Evolutionary conservation across 2,329 filamentous ascomycete species (phyloP).

Genomic region (Talaromyces sp.): DNA sequence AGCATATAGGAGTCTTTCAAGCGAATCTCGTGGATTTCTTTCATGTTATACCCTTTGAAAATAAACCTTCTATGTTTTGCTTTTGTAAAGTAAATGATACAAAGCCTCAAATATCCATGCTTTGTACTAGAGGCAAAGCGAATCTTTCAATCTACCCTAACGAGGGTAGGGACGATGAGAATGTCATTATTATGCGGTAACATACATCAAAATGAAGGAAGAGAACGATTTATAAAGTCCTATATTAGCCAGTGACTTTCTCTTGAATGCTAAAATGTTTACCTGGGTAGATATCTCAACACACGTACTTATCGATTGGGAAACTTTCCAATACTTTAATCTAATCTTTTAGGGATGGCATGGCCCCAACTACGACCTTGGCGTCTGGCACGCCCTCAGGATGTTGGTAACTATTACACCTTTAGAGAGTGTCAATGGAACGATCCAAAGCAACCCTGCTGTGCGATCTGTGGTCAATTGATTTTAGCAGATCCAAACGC

Average conservation of each 20-base stretch:
- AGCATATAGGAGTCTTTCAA: background rate
- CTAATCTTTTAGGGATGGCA: background rate
- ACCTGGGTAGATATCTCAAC: background rate
- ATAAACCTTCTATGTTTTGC: background rate
- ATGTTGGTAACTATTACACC: background rate
- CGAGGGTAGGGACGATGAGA: background rate
- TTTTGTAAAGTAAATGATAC: background rate
- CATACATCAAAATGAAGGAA: background rate
- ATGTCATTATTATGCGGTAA: background rate
- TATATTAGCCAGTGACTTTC: background rate
- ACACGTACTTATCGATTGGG: background rate
- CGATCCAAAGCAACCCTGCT: background rate
- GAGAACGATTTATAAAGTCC: background rate
- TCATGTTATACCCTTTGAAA: too few relatives aligned
- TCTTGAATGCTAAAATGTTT: background rate
- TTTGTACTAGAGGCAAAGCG: background rate
- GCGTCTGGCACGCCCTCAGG: background rate
- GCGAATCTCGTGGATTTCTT: background rate
- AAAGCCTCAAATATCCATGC: background rate
- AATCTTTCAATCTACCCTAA: background rate
- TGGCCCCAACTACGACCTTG: background rate
- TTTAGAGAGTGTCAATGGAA: background rate
- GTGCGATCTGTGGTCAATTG: conserved; percentile 3
- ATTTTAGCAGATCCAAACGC: background rate
- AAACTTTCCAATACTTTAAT: background rate